Percentiles rank a stretch among this genome's conserved stretches.
These are phyloP conservation scores for Pseudotulostoma volvatum DNA, from an alignment of 495 filamentous ascomycete species.

Conservation along the genomic window DNA sequence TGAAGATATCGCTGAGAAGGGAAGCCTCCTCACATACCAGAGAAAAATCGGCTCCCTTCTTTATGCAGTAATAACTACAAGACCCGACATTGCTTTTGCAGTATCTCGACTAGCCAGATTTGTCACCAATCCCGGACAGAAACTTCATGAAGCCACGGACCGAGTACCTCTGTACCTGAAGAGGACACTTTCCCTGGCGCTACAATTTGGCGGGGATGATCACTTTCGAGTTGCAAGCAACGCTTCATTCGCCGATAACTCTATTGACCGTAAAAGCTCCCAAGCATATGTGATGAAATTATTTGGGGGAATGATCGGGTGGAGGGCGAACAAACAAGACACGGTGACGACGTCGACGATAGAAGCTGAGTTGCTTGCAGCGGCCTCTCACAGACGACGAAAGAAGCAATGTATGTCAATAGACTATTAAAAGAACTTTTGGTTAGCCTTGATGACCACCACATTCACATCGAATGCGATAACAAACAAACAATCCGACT, in stretches of 20 bases:
- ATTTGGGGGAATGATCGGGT: conserved; percentile 10
- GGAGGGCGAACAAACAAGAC: conserved; percentile 8
- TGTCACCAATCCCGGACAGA: too few species aligned
- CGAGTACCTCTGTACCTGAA: background rate
- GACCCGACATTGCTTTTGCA: conserved; percentile 9
- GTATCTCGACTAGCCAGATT: conserved; percentile 8
- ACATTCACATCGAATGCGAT: background rate
- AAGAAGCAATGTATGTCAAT: background rate
- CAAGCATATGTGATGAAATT: conserved; percentile 3
- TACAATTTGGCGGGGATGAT: background rate
- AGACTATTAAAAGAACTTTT: background rate
- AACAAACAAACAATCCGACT: background rate
- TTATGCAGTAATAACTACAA: conserved; percentile 12
- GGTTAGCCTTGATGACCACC: background rate
- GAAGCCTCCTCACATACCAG: conserved; percentile 7
- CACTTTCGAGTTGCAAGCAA: conserved; percentile 4
- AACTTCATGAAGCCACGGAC: background rate
- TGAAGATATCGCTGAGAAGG: conserved; percentile 3
- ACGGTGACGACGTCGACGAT: conserved; percentile 10
- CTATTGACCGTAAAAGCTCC: conserved; percentile 5
- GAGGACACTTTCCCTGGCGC: too few species aligned
- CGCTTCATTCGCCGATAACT: conserved; percentile 8
- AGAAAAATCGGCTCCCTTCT: conserved; percentile 11
- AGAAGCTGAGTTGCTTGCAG: conserved; percentile 6
- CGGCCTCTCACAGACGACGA: conserved; percentile 2